Evolutionary conservation across 768 basidiomycete species (phyloP), one percentile per base, ranked within the genome.

Genomic region (Xerocomus spinulosus): DNA sequence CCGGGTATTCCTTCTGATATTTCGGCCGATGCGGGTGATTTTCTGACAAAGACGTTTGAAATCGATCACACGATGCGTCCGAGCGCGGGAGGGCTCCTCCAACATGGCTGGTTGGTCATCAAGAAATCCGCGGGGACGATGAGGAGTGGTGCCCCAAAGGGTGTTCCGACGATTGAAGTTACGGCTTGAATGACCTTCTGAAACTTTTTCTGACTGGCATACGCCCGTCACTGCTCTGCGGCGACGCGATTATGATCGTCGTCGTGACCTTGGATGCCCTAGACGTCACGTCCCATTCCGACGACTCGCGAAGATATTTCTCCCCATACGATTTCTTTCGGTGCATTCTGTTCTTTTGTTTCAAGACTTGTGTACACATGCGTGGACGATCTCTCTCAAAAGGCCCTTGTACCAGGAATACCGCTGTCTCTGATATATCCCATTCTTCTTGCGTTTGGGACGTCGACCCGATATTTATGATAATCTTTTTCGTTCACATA

Each of bases 1-100:
- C 94, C 96, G 0, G 73, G 84, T 2, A 90, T 90, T 46, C 96
- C 96, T 1, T 81, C 85, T 1, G 95, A 99, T 62, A 94, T 97
- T 45, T 91, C 92, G 3, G 55, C 81, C 2, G 92, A 95, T 12
- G 92, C 92, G 1, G 85, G 87, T 42, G 84, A 87, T 56, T 95
- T 97, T 71, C 74, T 99, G 40, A 76, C 80, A 21, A 77, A 78
- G 53, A 93, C 94, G 4, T 96, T 97, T 60, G 88, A 92, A 53
- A 71, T 92, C 37, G 79, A 96, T 56, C 85, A 92, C 50, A 77
- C 82, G 54, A 78, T 78, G 24, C 80, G 93, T 42, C 92, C 92
- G 5, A 79, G 85, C 15, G 92, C 92, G 9, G 73, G 75, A 2
- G 85, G 83, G 54, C 72, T 95, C 9, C 74, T 92, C 30, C 77